Evolutionary conservation across 148 eudicot genomes (phyloP), one percentile per base, ranked within the genome.

Genomic region (Cornus kousa): DNA sequence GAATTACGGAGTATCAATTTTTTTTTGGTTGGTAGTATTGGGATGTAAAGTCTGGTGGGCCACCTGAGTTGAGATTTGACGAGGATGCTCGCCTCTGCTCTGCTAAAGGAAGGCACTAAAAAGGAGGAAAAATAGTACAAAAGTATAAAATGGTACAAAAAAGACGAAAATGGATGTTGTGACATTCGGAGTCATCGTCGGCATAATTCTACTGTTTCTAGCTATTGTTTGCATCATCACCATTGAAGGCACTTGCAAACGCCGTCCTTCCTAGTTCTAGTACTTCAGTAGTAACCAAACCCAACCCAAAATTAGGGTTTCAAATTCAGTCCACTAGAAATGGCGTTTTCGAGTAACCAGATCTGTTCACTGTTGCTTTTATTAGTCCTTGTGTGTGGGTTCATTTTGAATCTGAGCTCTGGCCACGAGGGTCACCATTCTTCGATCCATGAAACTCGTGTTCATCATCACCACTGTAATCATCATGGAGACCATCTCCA

Each of bases 201-300:
- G 90, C n/a, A 82, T 92, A 17, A 94, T 94, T 40, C 43, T 92
- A 48, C 87, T 94, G 40, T 83, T 94, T 66, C 85, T 91, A 85
- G 82, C 76, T 82, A 82, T 83, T 43, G 91, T 94, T 75, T 92
- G 94, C 76, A 70, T 87, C 81, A 86, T 94, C 89, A 83, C 93
- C 69, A 79, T 92, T 31, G 92, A 92, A 81, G 93, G 85, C 86
- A 88, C 89, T 78, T 94, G 98, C 92, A 90, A 87, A 22, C 91
- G 85, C 77, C 86, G 87, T 32, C 73, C 75, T 23, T 75, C 22
- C 13, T 35, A 35, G 37, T 35, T 2, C 4, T 35, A 35, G 37
- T 35, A 35, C 4, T 35, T 35, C 67, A 31, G 3, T 35, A 0
- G 33, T 0, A 5, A 24, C 68, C 79, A 31, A 35, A 33, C 23